Conservation (phyloP, 2,329 filamentous ascomycete species). For the Teratosphaeria viscida region DNA sequence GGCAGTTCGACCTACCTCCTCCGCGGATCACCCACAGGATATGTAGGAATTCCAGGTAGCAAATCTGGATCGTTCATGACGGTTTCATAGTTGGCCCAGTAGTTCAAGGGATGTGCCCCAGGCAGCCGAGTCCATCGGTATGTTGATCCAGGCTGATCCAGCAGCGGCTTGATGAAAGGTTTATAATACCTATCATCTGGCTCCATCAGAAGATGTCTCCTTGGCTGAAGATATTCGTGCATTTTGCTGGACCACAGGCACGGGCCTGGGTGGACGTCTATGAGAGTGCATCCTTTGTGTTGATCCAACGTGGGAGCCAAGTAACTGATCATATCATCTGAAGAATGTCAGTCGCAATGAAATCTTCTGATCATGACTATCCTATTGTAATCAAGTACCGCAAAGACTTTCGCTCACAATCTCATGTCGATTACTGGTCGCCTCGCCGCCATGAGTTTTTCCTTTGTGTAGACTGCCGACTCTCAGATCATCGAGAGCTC, state of each 20-base stretch:
- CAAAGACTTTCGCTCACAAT: slow-evolving; percentile 22
- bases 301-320: slow-evolving; percentile 58
- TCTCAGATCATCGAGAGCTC: not conserved
- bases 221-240: slow-evolving; percentile 63
- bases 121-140: slow-evolving; percentile 37
- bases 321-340: slow-evolving; percentile 60
- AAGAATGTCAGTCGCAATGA: not conserved
- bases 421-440: slow-evolving; percentile 2
- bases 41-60: slow-evolving; percentile 45
- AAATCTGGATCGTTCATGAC: slow-evolving; percentile 39
- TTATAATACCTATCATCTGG: slow-evolving; percentile 50
- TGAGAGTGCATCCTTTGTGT: slow-evolving; percentile 68
- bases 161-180: slow-evolving; percentile 45
- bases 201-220: slow-evolving; percentile 76
- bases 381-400: slow-evolving; percentile 24
- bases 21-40: slow-evolving; percentile 29
- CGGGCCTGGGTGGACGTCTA: slow-evolving; percentile 75
- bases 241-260: slow-evolving; percentile 72
- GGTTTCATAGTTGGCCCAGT: slow-evolving; percentile 34
- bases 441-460: not conserved
- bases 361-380: not conserved
- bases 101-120: slow-evolving; percentile 12
- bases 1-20: slow-evolving; percentile 44
- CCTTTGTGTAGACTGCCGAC: not conserved
- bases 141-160: slow-evolving; percentile 29